Base-by-base conservation (phyloP, 768 basidiomycete species). In the Podaxis sp. region DNA sequence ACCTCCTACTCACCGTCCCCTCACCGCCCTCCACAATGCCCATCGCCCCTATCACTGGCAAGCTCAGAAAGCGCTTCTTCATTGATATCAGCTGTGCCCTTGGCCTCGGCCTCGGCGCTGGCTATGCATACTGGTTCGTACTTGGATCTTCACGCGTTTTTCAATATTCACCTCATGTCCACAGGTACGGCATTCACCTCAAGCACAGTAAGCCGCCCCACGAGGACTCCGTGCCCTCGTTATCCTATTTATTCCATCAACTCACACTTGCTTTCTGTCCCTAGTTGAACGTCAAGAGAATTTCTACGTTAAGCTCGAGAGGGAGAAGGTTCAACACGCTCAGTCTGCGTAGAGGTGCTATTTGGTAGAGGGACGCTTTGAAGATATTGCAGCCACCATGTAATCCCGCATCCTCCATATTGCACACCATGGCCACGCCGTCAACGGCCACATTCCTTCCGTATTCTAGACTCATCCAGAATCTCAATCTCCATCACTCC, bases 11-110 rank as follows among this genome's bases (percentile, higher is more conserved):
- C 33, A 33, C 2, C 33, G 33, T 56, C 54, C 13, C 61, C 67
- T 67, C 61, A 68, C 59, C 66, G 58, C 39, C 67, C 66, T 67
- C 67, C 68, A 72, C 64, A 52, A 94, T 94, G 92, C 75, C 92
- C 71, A 90, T 96, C 74, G 89, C 92, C 65, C 94, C 95, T 69
- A 95, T 96, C 76, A 91, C 91, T 57, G 95, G 95, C 74, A 94
- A 86, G 80, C 90, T 96, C 79, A 91, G 95, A 80, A 96, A 96
- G 79, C 83, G 87, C 70, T 87, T 96, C 77, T 92, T 92, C 87
- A 85, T 93, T 65, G 95, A 97, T 73, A 69, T 96, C 65, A 81
- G 85, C 52, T 80, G 85, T 69, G 84, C 86, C 42, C 72, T 96
- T 49, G 94, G 92, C 68, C 84, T 96, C 57, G 95, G 94, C 28